Evolutionary conservation across 192 early-diverging fungal species (phyloP), one percentile per base, ranked within the genome.

Genomic region (Thamnidium elegans): DNA sequence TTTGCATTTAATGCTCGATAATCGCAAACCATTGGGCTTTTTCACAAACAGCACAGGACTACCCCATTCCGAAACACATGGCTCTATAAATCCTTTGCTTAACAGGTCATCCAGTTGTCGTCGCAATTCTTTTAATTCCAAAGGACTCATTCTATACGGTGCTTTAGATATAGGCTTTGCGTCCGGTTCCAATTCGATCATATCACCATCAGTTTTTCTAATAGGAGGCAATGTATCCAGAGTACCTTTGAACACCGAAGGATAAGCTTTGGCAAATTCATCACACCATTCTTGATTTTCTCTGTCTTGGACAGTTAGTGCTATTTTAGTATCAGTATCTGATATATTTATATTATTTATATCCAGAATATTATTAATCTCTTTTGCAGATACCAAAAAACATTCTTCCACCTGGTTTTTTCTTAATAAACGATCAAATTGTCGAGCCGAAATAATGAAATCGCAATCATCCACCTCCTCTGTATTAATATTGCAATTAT

Each of bases 1-100:
- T 71, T 19, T 21, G 43, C 65, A 61, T 89, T 87, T 43, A 89
- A 54, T 0, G 70, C 78, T 32, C 82, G 56, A 53, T 85, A 87
- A 46, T 83, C 83, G 0, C 86, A 48, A 21, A 81, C 83, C 83
- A 54, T 81, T 72, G 32, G 84, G 84, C 46, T 84, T 81, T 14
- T 68, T 56, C 2, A 79, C 77, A 68, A 84, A 84, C 45, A 84
- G 5, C 0, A 81, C 68, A 2, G 77, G 82, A 0, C 69, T 60
- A 0, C 69, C 76, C 62, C 54, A 76, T 1, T 78, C 78, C 0
- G 74, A 80, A 1, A 58, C 52, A 21, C 65, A 70, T 0, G 72
- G 73, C 14, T 43, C 13, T 11, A 79, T 79, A 21, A 76, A 48
- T 0, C 71, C 71, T 15, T 73, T 59, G 3, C 60, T 11, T 0